Base-by-base conservation (phyloP, 169 alveolate species). In the Amoebophrya sp. region DNA sequence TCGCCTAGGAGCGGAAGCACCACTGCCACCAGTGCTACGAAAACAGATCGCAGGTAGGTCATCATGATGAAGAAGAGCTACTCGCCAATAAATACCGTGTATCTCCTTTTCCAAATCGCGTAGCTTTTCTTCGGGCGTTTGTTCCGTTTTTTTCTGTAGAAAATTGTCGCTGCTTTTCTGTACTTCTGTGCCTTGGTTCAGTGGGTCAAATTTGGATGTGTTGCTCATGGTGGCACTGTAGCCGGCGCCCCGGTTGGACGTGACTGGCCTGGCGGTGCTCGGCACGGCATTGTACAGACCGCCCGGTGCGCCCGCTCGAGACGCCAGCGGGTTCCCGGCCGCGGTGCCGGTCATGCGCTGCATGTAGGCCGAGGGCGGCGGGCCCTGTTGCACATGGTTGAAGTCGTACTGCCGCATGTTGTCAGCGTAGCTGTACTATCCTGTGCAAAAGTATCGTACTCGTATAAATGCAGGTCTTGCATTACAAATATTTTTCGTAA, bases 71-170 rank as follows among this genome's bases (percentile, higher is more conserved):
- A 14, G 14, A 47, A 3, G 66, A 14, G 66, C 66, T 10, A 10
- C 66, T 3, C 66, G 3, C 66, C 25, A 47, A 14, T 10, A 47
- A 47, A 3, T 32, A 7, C 90, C 23, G 47, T 90, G 89, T 14
- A 66, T 54, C 23, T 90, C 93, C 23, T 92, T 92, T 77, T 92
- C 93, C 93, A 92, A 55, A 53, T 92, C 93, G 77, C 93, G 91
- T 41, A 92, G 92, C 55, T 92, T 92, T 66, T 92, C 93, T 23
- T 77, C 66, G 29, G 66, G 66, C 18, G 66, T 47, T 18, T 47
- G 66, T 18, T 47, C 66, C 18, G 66, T 18, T 18, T 47, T 47
- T 18, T 47, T 47, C 29, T 18, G 7, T n/a, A n/a, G n/a, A n/a
- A n/a, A n/a, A 7, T 18, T 12, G 66, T 47, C 66, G 29, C 29